phyloP scores from a whole-genome alignment of 805 yeast species.

The Cyberlindnera samutprakarnensis region DNA sequence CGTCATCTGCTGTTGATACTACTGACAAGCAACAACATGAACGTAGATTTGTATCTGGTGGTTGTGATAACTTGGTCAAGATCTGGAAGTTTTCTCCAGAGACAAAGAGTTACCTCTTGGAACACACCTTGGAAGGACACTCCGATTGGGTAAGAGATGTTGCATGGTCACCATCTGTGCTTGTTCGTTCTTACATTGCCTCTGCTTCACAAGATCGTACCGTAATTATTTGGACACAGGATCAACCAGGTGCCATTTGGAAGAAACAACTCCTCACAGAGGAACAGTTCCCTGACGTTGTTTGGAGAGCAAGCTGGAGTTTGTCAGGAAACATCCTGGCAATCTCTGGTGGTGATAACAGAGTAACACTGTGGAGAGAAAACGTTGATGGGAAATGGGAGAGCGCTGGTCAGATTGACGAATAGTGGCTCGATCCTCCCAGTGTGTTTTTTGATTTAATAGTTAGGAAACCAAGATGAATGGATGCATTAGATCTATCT shows the following conservation, averaged over 20 bases:
- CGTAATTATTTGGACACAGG: slow-evolving; percentile 93
- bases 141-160: slow-evolving; percentile 99
- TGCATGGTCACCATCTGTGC: slow-evolving; percentile 92
- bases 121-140: slow-evolving; percentile 80
- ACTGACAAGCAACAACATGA: slow-evolving; percentile 32
- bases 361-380: slow-evolving; percentile 95
- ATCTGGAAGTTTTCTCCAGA: slow-evolving; percentile 70
- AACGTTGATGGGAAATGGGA: slow-evolving; percentile 92
- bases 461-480: no score
- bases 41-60: slow-evolving; percentile 86
- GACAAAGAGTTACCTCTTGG: slow-evolving; percentile 56
- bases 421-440: no score
- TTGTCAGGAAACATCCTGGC: slow-evolving; percentile 93
- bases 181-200: slow-evolving; percentile 84
- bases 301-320: slow-evolving; percentile 99
- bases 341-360: slow-evolving; percentile 92
- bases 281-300: slow-evolving; percentile 90
- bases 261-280: slow-evolving; percentile 64
- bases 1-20: slow-evolving; percentile 26
- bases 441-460: no score
- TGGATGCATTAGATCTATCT: no score
- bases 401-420: slow-evolving; percentile 92
- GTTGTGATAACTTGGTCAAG: slow-evolving; percentile 89
- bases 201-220: slow-evolving; percentile 96
- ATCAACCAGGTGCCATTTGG: slow-evolving; percentile 62